A percentile compares a stretch with the other conserved stretches of the same genome.
These are phyloP conservation scores for Lactifluus hygrophoroides DNA, from an alignment of 768 basidiomycete genomes.

Conservation along the genomic window DNA sequence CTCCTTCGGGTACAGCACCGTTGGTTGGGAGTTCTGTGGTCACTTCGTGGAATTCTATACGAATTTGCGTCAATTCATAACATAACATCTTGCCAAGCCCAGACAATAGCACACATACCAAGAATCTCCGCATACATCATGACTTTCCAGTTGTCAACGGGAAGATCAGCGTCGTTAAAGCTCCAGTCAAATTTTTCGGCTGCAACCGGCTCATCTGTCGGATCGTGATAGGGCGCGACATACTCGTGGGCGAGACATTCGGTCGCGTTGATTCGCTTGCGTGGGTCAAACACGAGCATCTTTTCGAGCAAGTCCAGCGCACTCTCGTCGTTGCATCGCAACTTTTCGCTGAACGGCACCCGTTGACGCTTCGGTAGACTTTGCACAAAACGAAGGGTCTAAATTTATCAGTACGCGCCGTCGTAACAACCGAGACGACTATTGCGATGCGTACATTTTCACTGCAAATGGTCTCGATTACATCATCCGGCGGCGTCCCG, in stretches of 20 bases:
- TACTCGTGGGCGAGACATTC: conserved; percentile 89
- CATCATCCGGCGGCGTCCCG: conserved; percentile 99
- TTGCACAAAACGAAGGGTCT: conserved; percentile 99
- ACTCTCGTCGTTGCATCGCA: conserved; percentile 79
- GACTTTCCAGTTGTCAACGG: conserved; percentile 99
- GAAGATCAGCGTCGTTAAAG: conserved; percentile 98
- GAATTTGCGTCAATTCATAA: neutral
- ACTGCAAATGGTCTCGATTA: conserved; percentile 96
- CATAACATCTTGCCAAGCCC: neutral
- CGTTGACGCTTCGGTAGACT: conserved; percentile 93
- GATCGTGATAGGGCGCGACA: conserved; percentile 96
- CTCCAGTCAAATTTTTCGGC: conserved; percentile 97
- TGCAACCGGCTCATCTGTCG: conserved; percentile 93
- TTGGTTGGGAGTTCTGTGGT: conserved; percentile 38
- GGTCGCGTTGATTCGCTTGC: conserved; percentile 91
- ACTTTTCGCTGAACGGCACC: conserved; percentile 90
- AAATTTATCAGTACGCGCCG: conserved; percentile 5
- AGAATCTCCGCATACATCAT: conserved; percentile 99
- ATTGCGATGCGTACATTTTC: conserved; percentile 67
- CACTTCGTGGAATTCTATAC: conserved; percentile 73
- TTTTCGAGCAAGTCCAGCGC: conserved; percentile 94
- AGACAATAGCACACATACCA: conserved; percentile 43
- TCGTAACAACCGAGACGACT: neutral
- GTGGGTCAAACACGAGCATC: conserved; percentile 98
- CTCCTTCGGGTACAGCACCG: conserved; percentile 44